Percentiles rank a stretch among this genome's conserved stretches.
These are phyloP conservation scores for Suhomyces guaymorum DNA, from an alignment of 1,139 yeast species.

Conservation along the genomic window DNA sequence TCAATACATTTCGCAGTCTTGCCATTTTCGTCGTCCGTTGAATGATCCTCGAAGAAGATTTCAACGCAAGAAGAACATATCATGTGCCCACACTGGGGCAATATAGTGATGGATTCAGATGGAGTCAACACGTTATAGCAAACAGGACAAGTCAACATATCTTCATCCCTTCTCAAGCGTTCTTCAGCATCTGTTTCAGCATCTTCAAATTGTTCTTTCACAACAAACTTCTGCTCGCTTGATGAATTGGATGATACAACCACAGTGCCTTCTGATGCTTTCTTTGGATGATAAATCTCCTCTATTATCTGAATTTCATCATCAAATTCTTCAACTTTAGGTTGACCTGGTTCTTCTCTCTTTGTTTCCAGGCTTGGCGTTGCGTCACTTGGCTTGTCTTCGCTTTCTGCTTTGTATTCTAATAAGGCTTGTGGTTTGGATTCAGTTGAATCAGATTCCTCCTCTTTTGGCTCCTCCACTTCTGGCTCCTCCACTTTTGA, in stretches of 20 bases:
- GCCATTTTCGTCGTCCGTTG: constrained; percentile 36
- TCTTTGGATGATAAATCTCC: not conserved
- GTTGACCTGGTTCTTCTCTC: no score
- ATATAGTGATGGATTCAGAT: constrained; percentile 41
- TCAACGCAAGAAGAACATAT: constrained; percentile 64
- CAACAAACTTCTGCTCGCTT: not conserved
- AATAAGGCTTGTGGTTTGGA: no score
- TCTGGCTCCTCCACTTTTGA: constrained; percentile 9
- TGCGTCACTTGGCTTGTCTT: no score
- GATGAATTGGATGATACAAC: no score
- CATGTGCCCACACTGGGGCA: constrained; percentile 69
- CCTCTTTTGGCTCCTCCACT: no score
- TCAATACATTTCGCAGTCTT: constrained; percentile 53
- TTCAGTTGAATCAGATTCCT: not conserved
- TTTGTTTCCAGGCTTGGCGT: no score
- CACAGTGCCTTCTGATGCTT: no score
- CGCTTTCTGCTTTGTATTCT: no score
- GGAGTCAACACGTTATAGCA: constrained; percentile 64
- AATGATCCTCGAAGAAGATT: constrained; percentile 47
- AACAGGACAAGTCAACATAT: constrained; percentile 57
- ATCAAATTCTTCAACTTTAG: not conserved
- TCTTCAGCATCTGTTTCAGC: constrained; percentile 21
- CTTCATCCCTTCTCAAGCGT: constrained; percentile 11
- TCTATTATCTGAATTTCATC: not conserved
- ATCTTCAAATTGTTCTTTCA: constrained; percentile 4